A percentile compares a stretch with the other conserved stretches of the same genome.
These are phyloP conservation scores for Trametes pubescens DNA, from an alignment of 1,284 basidiomycete genomes.

Conservation along the genomic window DNA sequence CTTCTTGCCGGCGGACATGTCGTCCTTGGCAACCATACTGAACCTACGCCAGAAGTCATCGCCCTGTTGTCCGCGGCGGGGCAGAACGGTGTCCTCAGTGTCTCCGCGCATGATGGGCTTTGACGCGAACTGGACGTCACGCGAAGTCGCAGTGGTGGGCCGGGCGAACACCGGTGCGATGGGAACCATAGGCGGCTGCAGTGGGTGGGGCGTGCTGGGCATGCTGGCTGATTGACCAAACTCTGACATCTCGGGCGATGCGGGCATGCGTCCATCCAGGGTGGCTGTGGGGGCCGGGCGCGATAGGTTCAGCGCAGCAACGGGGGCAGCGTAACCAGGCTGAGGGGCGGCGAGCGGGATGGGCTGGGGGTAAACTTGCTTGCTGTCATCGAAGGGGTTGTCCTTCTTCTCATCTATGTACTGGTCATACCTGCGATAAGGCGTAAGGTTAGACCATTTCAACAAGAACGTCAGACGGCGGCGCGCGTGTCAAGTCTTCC, in stretches of 20 bases:
- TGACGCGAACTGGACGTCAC: conserved; percentile 59
- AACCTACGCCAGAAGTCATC: conserved; percentile 88
- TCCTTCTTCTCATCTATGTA: conserved; percentile 61
- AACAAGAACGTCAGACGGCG: background rate
- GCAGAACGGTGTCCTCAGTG: conserved; percentile 71
- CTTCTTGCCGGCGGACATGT: conserved; percentile 56
- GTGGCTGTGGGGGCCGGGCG: conserved; percentile 53
- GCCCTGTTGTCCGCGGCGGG: conserved; percentile 70
- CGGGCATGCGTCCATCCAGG: conserved; percentile 45
- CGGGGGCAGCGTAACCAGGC: conserved; percentile 75
- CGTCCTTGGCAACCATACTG: conserved; percentile 80
- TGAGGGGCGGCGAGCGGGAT: conserved; percentile 70
- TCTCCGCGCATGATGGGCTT: conserved; percentile 71
- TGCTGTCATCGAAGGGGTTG: conserved; percentile 50
- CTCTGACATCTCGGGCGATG: conserved; percentile 52
- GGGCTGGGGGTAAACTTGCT: conserved; percentile 48
- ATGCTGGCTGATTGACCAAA: conserved; percentile 40
- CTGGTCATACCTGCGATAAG: conserved; percentile 63
- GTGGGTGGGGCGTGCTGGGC: conserved; percentile 67
- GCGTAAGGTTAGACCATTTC: background rate
- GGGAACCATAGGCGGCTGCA: conserved; percentile 78
- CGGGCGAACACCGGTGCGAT: conserved; percentile 80
- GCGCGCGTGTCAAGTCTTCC: background rate
- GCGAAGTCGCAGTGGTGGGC: conserved; percentile 52
- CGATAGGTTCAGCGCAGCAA: conserved; percentile 66